Evolutionary conservation across 345 rosid genomes (phyloP), one percentile per base, ranked within the genome.

Genomic region (Salix udensis): DNA sequence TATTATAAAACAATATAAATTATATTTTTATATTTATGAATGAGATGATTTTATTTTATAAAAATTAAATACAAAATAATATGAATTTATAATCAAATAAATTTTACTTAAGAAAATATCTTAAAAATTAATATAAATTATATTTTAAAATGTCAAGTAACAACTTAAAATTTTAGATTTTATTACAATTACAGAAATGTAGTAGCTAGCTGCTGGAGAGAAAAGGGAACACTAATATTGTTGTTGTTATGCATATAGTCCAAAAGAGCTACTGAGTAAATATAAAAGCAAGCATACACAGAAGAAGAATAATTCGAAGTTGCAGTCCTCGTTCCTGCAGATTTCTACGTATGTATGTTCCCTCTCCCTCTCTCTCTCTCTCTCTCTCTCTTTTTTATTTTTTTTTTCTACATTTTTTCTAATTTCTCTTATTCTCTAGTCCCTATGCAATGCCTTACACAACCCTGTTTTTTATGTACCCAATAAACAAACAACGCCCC

Each of bases 301-400:
- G 89, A 87, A 86, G 92, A 85, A 89, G 94, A 91, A 89, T 86
- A 89, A 92, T 89, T 87, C 86, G 90, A 89, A 88, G 89, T 84
- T 86, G 87, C 88, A 88, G 94, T 85, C 82, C 87, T 75, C 78
- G 78, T 85, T 77, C 76, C 78, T 84, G 86, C 91, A 88, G 86
- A 79, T 79, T 73, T 74, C 75, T 80, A 85, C 83, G 72, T 81
- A 72, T 80, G 28, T 23, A n/a, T n/a, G n/a, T n/a, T n/a, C n/a
- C n/a, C n/a, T n/a, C n/a, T n/a, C n/a, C n/a, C n/a, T 15, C 39
- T 6, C 82, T 79, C 77, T 65, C 75, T 75, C 46, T 58, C 34
- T 60, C 37, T 67, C 19, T 62, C 71, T 65, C 39, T 15, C 6
- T 15, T 16, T 16, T 34, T 28, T 36, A 34, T 5, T n/a, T 31